Evolutionary conservation across 2,329 filamentous ascomycete genomes (phyloP).

Genomic region (Capronia americana): DNA sequence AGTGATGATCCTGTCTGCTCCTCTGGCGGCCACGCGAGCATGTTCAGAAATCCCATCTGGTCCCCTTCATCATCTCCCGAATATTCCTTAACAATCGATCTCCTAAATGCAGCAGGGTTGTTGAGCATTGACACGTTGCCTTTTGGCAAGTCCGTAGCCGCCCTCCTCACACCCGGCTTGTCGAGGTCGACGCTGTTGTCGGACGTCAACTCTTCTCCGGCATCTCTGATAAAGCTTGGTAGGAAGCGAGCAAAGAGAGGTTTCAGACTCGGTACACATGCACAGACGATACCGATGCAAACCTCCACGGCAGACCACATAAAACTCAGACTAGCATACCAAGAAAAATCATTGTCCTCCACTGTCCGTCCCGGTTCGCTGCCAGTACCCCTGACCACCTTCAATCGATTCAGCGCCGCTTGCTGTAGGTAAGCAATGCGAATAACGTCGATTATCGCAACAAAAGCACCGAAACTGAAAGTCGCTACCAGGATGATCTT

Average conservation of each 20-base stretch:
- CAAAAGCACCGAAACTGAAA: conserved; percentile 85
- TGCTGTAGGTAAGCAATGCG: conserved; percentile 88
- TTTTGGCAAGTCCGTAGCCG: conserved; percentile 8
- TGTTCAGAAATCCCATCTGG: conserved; percentile 41
- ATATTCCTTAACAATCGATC: conserved; percentile 35
- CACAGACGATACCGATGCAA: conserved; percentile 86
- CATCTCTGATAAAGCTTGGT: conserved; percentile 62
- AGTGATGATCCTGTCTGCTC: conserved; percentile 15
- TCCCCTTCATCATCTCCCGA: conserved; percentile 36
- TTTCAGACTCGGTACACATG: conserved; percentile 90
- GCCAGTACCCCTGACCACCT: conserved; percentile 47
- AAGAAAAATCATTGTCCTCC: conserved; percentile 59
- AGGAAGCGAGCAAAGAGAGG: conserved; percentile 73
- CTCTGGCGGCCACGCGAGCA: conserved; percentile 32
- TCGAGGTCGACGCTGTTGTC: conserved; percentile 32
- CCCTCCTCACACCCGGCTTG: conserved; percentile 26
- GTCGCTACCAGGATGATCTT: conserved; percentile 87
- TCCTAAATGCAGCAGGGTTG: conserved; percentile 39
- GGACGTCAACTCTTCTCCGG: conserved; percentile 40
- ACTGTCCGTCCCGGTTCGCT: conserved; percentile 34
- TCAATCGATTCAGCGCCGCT: conserved; percentile 61
- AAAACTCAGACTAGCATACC: conserved; percentile 81
- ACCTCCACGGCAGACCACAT: conserved; percentile 97
- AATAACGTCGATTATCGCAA: conserved; percentile 85
- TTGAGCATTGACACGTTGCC: conserved; percentile 36